Conservation (phyloP, 2,329 filamentous ascomycete species). For the Geosmithia morbida region DNA sequence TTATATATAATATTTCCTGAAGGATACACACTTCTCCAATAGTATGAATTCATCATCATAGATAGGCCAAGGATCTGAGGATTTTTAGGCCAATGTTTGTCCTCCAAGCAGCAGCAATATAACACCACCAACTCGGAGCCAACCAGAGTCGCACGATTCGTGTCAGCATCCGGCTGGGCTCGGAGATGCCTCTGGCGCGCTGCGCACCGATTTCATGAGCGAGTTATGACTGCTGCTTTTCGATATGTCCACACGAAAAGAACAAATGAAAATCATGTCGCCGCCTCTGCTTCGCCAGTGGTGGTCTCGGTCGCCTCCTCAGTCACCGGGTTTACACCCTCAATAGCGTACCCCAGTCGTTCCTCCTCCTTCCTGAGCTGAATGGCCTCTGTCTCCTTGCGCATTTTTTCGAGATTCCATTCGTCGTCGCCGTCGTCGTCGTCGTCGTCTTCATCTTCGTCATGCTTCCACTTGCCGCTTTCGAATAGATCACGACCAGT, state of each 20-base stretch:
- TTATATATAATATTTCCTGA: neutral
- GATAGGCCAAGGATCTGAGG: neutral
- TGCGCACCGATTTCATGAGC: neutral
- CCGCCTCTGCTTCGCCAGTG: neutral
- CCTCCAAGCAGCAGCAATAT: neutral
- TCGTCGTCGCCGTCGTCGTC: conserved; percentile 46
- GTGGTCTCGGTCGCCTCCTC: conserved; percentile 9
- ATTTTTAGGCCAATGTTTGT: neutral
- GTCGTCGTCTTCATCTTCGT: conserved; percentile 47
- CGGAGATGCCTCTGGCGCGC: neutral
- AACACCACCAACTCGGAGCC: neutral
- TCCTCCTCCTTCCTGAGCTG: conserved; percentile 68
- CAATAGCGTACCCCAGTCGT: conserved; percentile 19
- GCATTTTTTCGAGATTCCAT: conserved; percentile 74
- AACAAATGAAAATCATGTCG: neutral
- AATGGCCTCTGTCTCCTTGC: conserved; percentile 70
- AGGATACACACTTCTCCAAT: neutral
- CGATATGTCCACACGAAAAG: neutral
- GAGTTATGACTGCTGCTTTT: neutral
- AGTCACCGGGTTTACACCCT: conserved; percentile 5
- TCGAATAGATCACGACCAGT: conserved; percentile 93
- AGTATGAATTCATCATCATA: neutral
- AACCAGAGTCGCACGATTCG: neutral
- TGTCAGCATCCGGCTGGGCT: neutral
- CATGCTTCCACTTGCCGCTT: conserved; percentile 78